Conservation (phyloP, 345 rosid species). For the Dipteronia dyeriana region DNA sequence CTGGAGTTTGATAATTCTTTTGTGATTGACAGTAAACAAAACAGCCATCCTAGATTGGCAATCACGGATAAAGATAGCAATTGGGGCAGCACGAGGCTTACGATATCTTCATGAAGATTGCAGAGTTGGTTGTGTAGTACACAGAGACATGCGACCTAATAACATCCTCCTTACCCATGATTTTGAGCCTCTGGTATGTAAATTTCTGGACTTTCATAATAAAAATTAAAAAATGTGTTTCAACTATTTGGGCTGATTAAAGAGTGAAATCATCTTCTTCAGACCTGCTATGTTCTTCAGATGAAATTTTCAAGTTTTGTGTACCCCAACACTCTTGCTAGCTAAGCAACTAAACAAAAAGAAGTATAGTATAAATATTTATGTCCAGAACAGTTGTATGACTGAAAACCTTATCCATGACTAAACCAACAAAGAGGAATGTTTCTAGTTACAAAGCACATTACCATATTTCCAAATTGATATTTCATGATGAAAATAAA, state of each 20-base stretch:
- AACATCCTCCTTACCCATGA: slow-evolving; percentile 75
- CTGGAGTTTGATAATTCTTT: slow-evolving; percentile 1
- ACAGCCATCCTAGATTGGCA: slow-evolving; percentile 49
- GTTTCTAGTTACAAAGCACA: background rate
- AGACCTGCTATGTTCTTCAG: background rate
- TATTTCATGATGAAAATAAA: background rate
- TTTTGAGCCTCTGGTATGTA: slow-evolving; percentile 66
- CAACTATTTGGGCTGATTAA: background rate
- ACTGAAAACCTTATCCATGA: background rate
- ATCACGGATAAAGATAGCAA: slow-evolving; percentile 60
- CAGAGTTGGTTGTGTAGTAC: slow-evolving; percentile 75
- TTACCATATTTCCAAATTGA: background rate
- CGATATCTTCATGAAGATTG: slow-evolving; percentile 83
- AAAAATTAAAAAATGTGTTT: background rate
- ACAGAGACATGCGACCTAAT: slow-evolving; percentile 60
- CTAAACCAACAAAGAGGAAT: too few relatives aligned
- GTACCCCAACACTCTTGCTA: too few relatives aligned
- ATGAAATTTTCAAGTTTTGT: background rate
- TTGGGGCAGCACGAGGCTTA: slow-evolving; percentile 69
- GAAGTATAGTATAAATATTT: background rate
- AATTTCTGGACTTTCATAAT: background rate
- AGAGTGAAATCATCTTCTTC: background rate
- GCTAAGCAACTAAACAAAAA: too few relatives aligned
- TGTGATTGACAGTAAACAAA: slow-evolving; percentile 43
- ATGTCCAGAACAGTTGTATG: background rate